phyloP scores from a whole-genome alignment of 371 early-diverging fungal species.

The Gilbertella persicaria region DNA sequence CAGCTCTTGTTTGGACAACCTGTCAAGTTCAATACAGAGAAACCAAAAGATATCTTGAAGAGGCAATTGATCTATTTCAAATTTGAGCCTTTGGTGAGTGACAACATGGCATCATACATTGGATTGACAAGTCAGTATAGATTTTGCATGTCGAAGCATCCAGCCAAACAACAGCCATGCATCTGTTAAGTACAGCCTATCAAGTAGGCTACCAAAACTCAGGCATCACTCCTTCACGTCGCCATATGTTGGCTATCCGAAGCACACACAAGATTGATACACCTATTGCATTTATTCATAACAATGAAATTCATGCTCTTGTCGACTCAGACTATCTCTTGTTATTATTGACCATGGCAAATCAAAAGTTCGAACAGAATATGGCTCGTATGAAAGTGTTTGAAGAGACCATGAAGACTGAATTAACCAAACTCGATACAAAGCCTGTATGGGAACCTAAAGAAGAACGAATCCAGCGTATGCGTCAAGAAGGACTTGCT shows the following conservation, averaged over 20 bases:
- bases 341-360: constrained; percentile 48
- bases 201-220: constrained; percentile 66
- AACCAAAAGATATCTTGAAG: constrained; percentile 11
- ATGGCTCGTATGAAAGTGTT: constrained; percentile 52
- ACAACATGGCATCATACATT: not conserved
- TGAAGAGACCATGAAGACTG: constrained; percentile 36
- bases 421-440: constrained; percentile 13
- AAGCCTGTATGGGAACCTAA: constrained; percentile 45
- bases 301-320: constrained; percentile 41
- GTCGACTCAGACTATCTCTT: constrained; percentile 50
- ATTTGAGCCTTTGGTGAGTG: constrained; percentile 66
- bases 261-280: constrained; percentile 63
- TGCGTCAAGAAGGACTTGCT: constrained; percentile 50
- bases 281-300: constrained; percentile 58
- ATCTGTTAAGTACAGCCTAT: constrained; percentile 51
- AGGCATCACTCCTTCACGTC: constrained; percentile 59
- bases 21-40: constrained; percentile 22
- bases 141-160: constrained; percentile 65
- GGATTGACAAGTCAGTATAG: constrained; percentile 21
- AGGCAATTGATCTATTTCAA: constrained; percentile 57
- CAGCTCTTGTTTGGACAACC: constrained; percentile 42
- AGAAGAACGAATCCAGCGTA: constrained; percentile 60
- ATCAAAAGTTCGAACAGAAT: constrained; percentile 57
- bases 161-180: constrained; percentile 53
- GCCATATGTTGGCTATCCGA: constrained; percentile 66